These are phyloP conservation scores for Balakata baccata DNA, from an alignment of 345 rosid genomes.

Conservation along the genomic window DNA sequence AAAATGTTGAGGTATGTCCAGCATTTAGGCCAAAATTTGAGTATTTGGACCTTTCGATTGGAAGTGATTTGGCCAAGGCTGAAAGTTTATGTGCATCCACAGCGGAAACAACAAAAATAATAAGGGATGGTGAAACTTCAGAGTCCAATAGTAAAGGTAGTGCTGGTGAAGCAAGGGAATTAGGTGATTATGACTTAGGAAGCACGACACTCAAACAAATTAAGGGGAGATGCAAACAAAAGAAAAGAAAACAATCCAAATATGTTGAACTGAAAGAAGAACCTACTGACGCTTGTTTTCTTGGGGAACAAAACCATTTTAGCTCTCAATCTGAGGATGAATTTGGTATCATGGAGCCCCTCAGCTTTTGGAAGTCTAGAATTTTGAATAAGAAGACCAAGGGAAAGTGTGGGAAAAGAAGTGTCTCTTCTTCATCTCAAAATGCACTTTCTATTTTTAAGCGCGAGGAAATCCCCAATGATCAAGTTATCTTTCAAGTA, in stretches of 20 bases:
- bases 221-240: conserved; percentile 46
- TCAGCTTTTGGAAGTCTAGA: conserved; percentile 44
- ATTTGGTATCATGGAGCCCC: conserved; percentile 49
- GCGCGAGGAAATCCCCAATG: conserved; percentile 11
- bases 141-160: background rate
- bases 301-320: conserved; percentile 21
- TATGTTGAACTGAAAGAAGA: conserved; percentile 16
- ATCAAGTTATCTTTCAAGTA: conserved; percentile 19
- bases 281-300: conserved; percentile 13
- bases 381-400: conserved; percentile 41
- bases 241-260: conserved; percentile 48
- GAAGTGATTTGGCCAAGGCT: conserved; percentile 20
- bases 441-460: conserved; percentile 15
- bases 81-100: conserved; percentile 17
- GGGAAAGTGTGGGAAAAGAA: conserved; percentile 29
- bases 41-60: conserved; percentile 20
- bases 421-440: conserved; percentile 20
- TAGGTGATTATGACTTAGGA: conserved; percentile 28
- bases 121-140: conserved; percentile 24
- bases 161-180: conserved; percentile 20
- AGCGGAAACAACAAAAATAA: conserved; percentile 13
- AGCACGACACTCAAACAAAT: conserved; percentile 52
- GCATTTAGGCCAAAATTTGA: conserved; percentile 27
- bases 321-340: conserved; percentile 32
- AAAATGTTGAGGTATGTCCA: conserved; percentile 16